Percentiles rank a stretch among this genome's conserved stretches.
Evolutionary conservation across 768 basidiomycete genomes (phyloP).

Genomic region (Termitomyces sp.): DNA sequence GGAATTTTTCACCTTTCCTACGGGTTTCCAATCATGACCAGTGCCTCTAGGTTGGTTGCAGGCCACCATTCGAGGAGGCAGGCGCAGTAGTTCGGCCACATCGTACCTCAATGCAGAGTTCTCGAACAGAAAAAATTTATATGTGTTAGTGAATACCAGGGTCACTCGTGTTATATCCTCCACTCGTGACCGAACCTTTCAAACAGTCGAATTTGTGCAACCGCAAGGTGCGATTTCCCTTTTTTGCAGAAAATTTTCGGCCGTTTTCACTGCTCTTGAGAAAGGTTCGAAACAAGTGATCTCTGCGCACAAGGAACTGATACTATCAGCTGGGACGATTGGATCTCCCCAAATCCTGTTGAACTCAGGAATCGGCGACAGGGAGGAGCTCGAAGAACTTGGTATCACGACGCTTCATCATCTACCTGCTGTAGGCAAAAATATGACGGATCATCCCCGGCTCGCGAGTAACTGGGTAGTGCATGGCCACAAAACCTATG

Average conservation of each 20-base stretch:
- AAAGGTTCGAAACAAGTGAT: constrained; percentile 6
- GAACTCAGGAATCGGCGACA: constrained; percentile 27
- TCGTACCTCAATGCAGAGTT: constrained; percentile 23
- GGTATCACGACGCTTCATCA: constrained; percentile 16
- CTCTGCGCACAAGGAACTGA: constrained; percentile 25
- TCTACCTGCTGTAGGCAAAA: constrained; percentile 24
- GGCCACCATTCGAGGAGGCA: constrained; percentile 20
- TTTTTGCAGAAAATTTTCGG: too few species aligned
- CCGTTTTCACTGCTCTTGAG: neutral
- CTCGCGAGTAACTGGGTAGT: constrained; percentile 19
- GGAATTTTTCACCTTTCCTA: neutral
- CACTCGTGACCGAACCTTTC: constrained; percentile 2
- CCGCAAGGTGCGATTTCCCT: constrained; percentile 7
- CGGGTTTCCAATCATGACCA: neutral
- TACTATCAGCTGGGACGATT: constrained; percentile 29
- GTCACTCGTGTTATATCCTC: constrained; percentile 16
- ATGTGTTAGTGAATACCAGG: constrained; percentile 23
- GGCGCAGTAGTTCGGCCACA: constrained; percentile 29
- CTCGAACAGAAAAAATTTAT: constrained; percentile 24
- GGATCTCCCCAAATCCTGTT: constrained; percentile 26
- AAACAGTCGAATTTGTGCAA: constrained; percentile 19
- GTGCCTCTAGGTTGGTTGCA: constrained; percentile 23
- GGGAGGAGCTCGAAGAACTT: constrained; percentile 7
- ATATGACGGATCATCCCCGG: constrained; percentile 23
- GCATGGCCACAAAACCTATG: constrained; percentile 14